Base-by-base conservation (phyloP, 176 grass and related monocot genomes). In the Saccharum officinarum region DNA sequence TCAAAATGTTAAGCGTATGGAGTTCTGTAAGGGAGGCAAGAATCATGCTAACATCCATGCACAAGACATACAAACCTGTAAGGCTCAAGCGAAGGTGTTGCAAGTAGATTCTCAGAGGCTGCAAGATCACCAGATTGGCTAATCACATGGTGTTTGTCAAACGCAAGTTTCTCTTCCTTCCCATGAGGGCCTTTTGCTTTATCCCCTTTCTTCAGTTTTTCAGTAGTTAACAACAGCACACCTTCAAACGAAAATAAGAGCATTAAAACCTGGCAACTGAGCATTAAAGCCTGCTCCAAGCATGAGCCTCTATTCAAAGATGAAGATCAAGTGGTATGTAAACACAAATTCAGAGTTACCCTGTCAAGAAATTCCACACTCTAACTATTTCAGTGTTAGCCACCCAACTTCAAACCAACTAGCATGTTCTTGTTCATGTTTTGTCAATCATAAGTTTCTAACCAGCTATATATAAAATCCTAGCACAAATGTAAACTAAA, bases 241-340 rank as follows among this genome's bases (percentile, higher is more conserved):
- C 73, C 83, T 85, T 67, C 63, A 69, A 77, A 12, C 17, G 34
- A 76, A 25, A 67, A 74, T 4, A 83, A 84, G 14, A 76, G 64
- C 30, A 69, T 68, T 69, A 59, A 77, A 39, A 57, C 26, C 45
- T 69, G 34, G 23, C 46, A 69, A 54, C 22, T 8, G 2, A 54
- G 52, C 67, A 76, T 49, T 7, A 73, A 3, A 17, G 15, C 70
- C 42, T 73, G 13, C 25, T 74, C 71, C 42, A 49, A 74, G 23
- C 70, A 45, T 73, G n/a, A 73, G 12, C 42, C 23, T 26, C 40
- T 11, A 26, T 18, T 33, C 71, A 31, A 74, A 74, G 44, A 7
- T 74, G 71, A 49, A 74, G 42, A 72, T 49, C 71, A 49, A 74
- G 71, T 74, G 42, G 70, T 16, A 8, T 47, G 23, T 47, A 73